A percentile compares a stretch with the other conserved stretches of the same genome.
Evolutionary conservation across 768 basidiomycete species (phyloP).

Genomic region (Pseudohyphozyma bogoriensis): DNA sequence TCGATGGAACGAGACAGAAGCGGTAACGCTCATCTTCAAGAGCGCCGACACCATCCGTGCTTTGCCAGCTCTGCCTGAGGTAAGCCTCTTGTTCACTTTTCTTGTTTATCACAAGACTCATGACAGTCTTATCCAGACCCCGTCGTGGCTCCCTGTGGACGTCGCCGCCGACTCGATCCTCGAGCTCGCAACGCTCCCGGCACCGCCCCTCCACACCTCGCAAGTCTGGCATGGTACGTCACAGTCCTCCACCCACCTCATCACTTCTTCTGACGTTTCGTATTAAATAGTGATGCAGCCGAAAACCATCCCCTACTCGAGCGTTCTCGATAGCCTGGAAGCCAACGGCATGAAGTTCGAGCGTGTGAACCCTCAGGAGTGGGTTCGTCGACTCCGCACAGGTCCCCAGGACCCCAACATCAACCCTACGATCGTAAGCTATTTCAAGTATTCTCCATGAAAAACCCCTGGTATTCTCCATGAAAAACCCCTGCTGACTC

Average conservation of each 20-base stretch:
- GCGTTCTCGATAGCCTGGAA: slow-evolving; percentile 42
- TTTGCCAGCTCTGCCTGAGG: slow-evolving; percentile 37
- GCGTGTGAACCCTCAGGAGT: slow-evolving; percentile 38
- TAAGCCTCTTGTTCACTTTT: slow-evolving; percentile 37
- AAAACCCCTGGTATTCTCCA: background rate
- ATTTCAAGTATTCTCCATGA: background rate
- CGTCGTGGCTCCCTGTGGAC: slow-evolving; percentile 51
- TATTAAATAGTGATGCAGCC: background rate
- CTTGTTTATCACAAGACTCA: background rate
- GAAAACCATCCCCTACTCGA: slow-evolving; percentile 39
- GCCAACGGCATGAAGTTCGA: slow-evolving; percentile 42
- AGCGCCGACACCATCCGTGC: slow-evolving; percentile 39
- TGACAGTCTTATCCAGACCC: slow-evolving; percentile 32
- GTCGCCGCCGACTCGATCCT: slow-evolving; percentile 45
- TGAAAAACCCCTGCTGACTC: too few relatives aligned
- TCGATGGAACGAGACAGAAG: slow-evolving; percentile 40
- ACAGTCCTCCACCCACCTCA: slow-evolving; percentile 34
- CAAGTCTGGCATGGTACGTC: slow-evolving; percentile 40
- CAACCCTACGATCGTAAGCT: slow-evolving; percentile 1
- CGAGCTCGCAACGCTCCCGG: slow-evolving; percentile 40
- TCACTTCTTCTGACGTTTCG: background rate
- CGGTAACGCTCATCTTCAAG: slow-evolving; percentile 45
- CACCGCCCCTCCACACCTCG: slow-evolving; percentile 5
- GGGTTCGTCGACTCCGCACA: slow-evolving; percentile 39
- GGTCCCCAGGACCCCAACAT: slow-evolving; percentile 3